Conservation (phyloP, 2,329 filamentous ascomycete species). For the Sarocladium oryzae region DNA sequence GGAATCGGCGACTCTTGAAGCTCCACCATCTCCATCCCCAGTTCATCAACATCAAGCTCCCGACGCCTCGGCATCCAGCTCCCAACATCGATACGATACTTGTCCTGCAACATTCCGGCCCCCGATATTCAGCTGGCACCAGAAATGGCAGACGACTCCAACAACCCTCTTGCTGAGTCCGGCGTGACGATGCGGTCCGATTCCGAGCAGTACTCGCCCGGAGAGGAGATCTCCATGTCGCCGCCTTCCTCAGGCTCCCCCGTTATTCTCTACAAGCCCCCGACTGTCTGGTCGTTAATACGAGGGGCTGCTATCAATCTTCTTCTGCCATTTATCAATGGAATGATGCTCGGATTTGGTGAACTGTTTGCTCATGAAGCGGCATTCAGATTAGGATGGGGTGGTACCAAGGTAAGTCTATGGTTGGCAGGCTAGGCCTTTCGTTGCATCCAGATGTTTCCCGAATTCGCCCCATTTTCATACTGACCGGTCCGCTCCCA, state of each 20-base stretch:
- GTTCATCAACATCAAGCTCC: constrained; percentile 3
- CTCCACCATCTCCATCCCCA: not conserved
- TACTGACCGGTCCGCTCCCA: constrained; percentile 19
- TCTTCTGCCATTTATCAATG: constrained; percentile 92
- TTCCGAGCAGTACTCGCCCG: constrained; percentile 72
- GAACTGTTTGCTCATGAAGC: constrained; percentile 95
- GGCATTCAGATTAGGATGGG: constrained; percentile 89
- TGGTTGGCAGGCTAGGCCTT: not conserved
- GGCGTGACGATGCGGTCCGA: constrained; percentile 74
- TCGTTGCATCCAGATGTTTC: not conserved
- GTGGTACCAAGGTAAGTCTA: constrained; percentile 73
- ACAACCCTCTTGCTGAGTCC: constrained; percentile 59
- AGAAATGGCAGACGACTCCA: constrained; percentile 49
- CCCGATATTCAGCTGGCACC: not conserved
- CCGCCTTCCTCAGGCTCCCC: constrained; percentile 58
- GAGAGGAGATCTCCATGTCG: constrained; percentile 54
- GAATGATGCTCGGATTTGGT: constrained; percentile 95
- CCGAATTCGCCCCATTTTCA: not conserved
- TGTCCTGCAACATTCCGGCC: not conserved
- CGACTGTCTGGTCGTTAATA: constrained; percentile 78
- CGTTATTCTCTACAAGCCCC: constrained; percentile 81
- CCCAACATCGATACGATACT: not conserved
- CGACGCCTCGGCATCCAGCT: not conserved
- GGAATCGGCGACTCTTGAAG: not conserved
- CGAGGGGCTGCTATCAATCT: constrained; percentile 92